These are phyloP conservation scores for Ampelomyces quisqualis DNA, from an alignment of 2,329 filamentous ascomycete genomes.

Conservation along the genomic window DNA sequence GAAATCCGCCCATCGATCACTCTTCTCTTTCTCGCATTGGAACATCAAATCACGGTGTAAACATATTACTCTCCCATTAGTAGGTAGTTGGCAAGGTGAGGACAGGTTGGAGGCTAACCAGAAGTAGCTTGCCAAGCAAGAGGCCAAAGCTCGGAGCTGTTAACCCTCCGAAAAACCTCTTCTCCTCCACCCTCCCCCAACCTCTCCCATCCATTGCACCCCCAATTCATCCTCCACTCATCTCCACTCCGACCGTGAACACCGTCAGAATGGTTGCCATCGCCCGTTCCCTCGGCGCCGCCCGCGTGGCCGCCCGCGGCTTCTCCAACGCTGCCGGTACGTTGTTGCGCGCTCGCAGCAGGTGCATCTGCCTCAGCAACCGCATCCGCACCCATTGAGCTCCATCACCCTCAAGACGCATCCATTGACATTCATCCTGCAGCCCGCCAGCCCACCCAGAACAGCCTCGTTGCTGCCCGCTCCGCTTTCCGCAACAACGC, in stretches of 20 bases:
- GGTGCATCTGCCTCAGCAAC: constrained; percentile 30
- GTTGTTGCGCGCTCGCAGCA: constrained; percentile 41
- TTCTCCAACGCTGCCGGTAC: constrained; percentile 44
- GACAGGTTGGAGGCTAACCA: constrained; percentile 11
- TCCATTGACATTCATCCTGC: constrained; percentile 38
- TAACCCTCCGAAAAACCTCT: constrained; percentile 16
- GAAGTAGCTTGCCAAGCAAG: constrained; percentile 5
- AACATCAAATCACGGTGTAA: no score
- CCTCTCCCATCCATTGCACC: constrained; percentile 38
- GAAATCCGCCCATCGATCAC: constrained; percentile 27
- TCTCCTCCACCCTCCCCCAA: constrained; percentile 29
- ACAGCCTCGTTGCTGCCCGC: constrained; percentile 44
- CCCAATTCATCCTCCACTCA: constrained; percentile 44
- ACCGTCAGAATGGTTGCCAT: constrained; percentile 46
- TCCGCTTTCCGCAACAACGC: constrained; percentile 46
- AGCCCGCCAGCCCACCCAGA: constrained; percentile 41
- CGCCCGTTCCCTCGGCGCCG: constrained; percentile 44
- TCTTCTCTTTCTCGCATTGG: no score
- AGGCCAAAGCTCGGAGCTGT: constrained; percentile 9
- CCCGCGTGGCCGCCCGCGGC: constrained; percentile 45
- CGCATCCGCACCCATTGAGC: constrained; percentile 37
- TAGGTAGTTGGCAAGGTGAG: constrained; percentile 6
- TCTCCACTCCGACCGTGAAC: constrained; percentile 41
- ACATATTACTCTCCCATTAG: constrained; percentile 14
- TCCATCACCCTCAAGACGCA: constrained; percentile 28